Evolutionary conservation across 108 stramenopile species (phyloP), one percentile per base, ranked within the genome.

Genomic region (Pseudonitzschia multistriata): DNA sequence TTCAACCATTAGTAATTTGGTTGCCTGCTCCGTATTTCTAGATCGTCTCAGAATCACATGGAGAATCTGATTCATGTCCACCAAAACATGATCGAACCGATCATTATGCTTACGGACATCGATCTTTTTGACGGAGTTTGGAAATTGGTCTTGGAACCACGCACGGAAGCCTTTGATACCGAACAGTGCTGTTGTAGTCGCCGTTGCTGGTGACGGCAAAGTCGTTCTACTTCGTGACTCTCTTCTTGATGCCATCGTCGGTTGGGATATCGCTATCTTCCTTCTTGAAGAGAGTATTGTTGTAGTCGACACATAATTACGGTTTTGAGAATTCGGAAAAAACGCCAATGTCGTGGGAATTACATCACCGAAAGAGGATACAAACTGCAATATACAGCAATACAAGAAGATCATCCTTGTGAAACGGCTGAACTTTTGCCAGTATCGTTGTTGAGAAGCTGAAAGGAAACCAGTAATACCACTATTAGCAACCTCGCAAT

Each of bases 1-100:
- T 74, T 95, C 91, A 42, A 70, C 63, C 76, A 95, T 85, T 3
- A 95, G 70, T 3, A 86, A 47, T 3, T 54, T 47, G 0, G 72
- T 39, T 11, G 87, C 55, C 21, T 84, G 81, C 6, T 77, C 88
- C 62, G 72, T 79, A 34, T 65, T 71, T 67, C 70, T 50, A 52
- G 45, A 61, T 36, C 84, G 72, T 13, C 92, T 74, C 34, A 91
- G 11, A 1, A 76, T 61, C 17, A 81, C 66, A 57, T 96, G 94
- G 15, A 96, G 53, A n/a, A 91, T 74, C 54, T 96, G 94, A 79
- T 96, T 96, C 66, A 88, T 83, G 70, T 96, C 94, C 0, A 96
- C 77, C 45, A 96, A 73, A 0, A 96, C 91, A 59, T 96, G 94
- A 81, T 96, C 91, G 71, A 88, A 96, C 7, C 61, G 62, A 34